phyloP scores from a whole-genome alignment of 495 filamentous ascomycete genomes.

The Rusavskia elegans region DNA sequence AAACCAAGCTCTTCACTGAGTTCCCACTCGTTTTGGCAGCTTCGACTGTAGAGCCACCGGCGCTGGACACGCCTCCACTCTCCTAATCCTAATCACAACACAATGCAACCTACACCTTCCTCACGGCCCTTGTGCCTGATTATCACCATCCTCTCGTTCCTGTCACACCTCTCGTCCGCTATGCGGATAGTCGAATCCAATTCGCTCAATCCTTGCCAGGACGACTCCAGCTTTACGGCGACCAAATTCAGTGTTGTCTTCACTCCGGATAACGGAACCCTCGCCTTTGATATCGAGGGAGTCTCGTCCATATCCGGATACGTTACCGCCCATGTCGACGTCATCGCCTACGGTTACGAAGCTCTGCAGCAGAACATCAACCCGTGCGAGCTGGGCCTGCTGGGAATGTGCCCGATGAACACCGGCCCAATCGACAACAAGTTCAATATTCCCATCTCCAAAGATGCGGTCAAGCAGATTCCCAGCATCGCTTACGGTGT shows the following conservation, averaged over 20 bases:
- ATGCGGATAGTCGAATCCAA: constrained; percentile 46
- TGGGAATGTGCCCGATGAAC: constrained; percentile 86
- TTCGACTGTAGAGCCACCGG: too few relatives aligned
- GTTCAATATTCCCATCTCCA: constrained; percentile 46
- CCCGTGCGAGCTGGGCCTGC: constrained; percentile 53
- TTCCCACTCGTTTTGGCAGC: too few relatives aligned
- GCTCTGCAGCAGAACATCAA: constrained; percentile 48
- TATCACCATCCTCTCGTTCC: constrained; percentile 24
- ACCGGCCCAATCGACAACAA: constrained; percentile 62
- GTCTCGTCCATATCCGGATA: constrained; percentile 74
- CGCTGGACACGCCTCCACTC: neutral
- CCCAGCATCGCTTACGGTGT: constrained; percentile 77
- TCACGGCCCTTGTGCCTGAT: constrained; percentile 8
- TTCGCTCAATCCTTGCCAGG: constrained; percentile 63
- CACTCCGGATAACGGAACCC: constrained; percentile 56
- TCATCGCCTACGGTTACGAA: constrained; percentile 70
- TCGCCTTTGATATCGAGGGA: constrained; percentile 63
- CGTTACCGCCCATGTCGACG: constrained; percentile 59
- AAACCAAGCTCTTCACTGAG: too few relatives aligned
- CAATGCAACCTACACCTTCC: constrained; percentile 18
- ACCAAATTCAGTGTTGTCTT: constrained; percentile 70
- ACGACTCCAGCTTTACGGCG: constrained; percentile 65
- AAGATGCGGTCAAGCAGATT: constrained; percentile 42
- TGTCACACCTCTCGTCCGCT: constrained; percentile 25
- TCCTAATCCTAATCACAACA: neutral